Evolutionary conservation across 208 protist genomes (phyloP).

Genomic region (Crithidia expoeki): DNA sequence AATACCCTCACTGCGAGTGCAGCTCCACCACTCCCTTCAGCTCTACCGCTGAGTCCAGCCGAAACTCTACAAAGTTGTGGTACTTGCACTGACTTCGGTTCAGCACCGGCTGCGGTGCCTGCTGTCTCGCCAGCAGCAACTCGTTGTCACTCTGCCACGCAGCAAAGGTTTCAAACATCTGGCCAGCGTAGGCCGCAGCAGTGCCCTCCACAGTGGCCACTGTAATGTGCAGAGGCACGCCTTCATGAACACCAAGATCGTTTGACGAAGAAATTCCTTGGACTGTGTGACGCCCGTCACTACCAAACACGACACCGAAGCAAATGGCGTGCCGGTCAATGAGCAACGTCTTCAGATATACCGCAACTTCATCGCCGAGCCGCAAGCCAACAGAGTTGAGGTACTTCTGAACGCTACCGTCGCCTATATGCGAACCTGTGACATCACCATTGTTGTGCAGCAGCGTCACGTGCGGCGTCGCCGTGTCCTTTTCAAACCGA

Average conservation of each 20-base stretch:
- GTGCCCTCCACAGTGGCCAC: slow-evolving; percentile 42
- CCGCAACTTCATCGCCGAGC: slow-evolving; percentile 41
- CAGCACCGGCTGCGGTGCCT: slow-evolving; percentile 19
- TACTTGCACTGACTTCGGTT: slow-evolving; percentile 84
- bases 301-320: slow-evolving; percentile 34
- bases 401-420: slow-evolving; percentile 17
- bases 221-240: slow-evolving; percentile 68
- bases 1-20: not conserved
- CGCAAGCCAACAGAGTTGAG: slow-evolving; percentile 18
- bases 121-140: slow-evolving; percentile 31
- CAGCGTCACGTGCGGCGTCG: slow-evolving; percentile 70
- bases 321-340: slow-evolving; percentile 76
- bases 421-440: not conserved
- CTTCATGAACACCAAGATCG: too few species aligned
- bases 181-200: slow-evolving; percentile 48
- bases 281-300: slow-evolving; percentile 6
- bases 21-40: slow-evolving; percentile 32
- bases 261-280: too few species aligned
- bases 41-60: slow-evolving; percentile 17
- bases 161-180: slow-evolving; percentile 61
- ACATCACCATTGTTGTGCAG: slow-evolving; percentile 32
- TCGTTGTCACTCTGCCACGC: slow-evolving; percentile 62
- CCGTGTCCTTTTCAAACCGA: slow-evolving; percentile 47
- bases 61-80: slow-evolving; percentile 73
- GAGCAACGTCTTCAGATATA: slow-evolving; percentile 51